Conservation (phyloP, 2,329 filamentous ascomycete species). For the Xylogone sp. region DNA sequence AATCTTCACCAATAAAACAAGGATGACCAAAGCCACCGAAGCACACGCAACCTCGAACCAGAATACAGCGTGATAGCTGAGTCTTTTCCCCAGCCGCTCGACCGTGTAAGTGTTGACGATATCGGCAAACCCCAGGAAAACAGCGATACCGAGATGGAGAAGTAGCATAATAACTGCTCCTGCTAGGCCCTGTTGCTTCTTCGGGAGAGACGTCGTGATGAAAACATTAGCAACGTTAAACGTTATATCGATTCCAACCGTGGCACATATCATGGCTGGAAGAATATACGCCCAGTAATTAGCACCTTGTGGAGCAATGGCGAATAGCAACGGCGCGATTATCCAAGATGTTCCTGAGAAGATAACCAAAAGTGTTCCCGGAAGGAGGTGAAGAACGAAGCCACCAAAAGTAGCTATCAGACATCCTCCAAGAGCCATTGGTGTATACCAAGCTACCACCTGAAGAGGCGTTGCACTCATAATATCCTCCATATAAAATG, state of each 20-base stretch:
- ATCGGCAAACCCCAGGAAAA: constrained; percentile 69
- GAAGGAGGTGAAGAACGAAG: constrained; percentile 50
- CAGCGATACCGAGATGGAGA: constrained; percentile 67
- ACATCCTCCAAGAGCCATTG: constrained; percentile 65
- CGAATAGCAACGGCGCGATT: constrained; percentile 49
- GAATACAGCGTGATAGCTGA: constrained; percentile 62
- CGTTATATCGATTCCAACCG: constrained; percentile 70
- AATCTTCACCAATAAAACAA: constrained; percentile 49
- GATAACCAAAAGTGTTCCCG: constrained; percentile 48
- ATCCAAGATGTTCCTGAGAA: constrained; percentile 50
- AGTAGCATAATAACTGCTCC: constrained; percentile 69
- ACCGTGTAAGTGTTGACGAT: constrained; percentile 47
- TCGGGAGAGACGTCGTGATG: constrained; percentile 68
- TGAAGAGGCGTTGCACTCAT: constrained; percentile 50
- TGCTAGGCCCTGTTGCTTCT: constrained; percentile 64
- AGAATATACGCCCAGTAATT: constrained; percentile 68
- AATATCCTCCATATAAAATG: constrained; percentile 56
- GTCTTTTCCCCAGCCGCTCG: constrained; percentile 32
- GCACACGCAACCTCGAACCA: constrained; percentile 61
- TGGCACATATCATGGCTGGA: constrained; percentile 64
- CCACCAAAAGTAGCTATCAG: constrained; percentile 60
- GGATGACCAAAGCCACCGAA: constrained; percentile 44
- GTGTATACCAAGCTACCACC: constrained; percentile 56
- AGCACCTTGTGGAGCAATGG: constrained; percentile 39
- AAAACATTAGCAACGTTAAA: constrained; percentile 76